Percentiles rank a stretch among this genome's conserved stretches.
These are phyloP conservation scores for Ceratocystis albifundus DNA, from an alignment of 2,329 filamentous ascomycete species.

Conservation along the genomic window DNA sequence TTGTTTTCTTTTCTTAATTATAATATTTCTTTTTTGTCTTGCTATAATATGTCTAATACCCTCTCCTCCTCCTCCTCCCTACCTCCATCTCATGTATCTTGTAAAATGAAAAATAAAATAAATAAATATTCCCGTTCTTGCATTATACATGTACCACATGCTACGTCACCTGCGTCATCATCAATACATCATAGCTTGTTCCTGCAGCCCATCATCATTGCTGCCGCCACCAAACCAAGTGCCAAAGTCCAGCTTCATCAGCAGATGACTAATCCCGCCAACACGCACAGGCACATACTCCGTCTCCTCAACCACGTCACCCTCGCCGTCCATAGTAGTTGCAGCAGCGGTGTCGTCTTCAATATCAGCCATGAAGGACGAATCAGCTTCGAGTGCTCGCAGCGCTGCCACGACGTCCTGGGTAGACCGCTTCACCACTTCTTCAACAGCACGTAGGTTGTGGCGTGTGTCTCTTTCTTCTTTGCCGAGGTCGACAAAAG, in stretches of 20 bases:
- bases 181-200: conserved; percentile 12
- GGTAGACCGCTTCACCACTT: conserved; percentile 54
- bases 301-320: conserved; percentile 29
- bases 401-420: conserved; percentile 52
- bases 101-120: too few relatives aligned
- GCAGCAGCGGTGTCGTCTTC: conserved; percentile 31
- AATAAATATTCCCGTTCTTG: not conserved
- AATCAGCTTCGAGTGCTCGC: conserved; percentile 36
- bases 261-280: conserved; percentile 67
- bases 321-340: conserved; percentile 33
- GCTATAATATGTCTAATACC: too few relatives aligned
- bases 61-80: too few relatives aligned
- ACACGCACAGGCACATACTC: conserved; percentile 59
- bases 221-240: conserved; percentile 39
- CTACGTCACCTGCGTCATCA: not conserved
- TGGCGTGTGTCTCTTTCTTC: conserved; percentile 59
- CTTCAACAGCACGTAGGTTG: conserved; percentile 53
- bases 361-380: conserved; percentile 36
- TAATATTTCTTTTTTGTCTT: too few relatives aligned
- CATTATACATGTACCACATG: not conserved
- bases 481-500: conserved; percentile 55
- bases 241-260: conserved; percentile 81
- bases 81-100: not conserved
- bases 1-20: too few relatives aligned
- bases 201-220: not conserved